A percentile compares a stretch with the other conserved stretches of the same genome.
These are phyloP conservation scores for Penicillium sp. DNA, from an alignment of 2,329 filamentous ascomycete species.

Conservation along the genomic window DNA sequence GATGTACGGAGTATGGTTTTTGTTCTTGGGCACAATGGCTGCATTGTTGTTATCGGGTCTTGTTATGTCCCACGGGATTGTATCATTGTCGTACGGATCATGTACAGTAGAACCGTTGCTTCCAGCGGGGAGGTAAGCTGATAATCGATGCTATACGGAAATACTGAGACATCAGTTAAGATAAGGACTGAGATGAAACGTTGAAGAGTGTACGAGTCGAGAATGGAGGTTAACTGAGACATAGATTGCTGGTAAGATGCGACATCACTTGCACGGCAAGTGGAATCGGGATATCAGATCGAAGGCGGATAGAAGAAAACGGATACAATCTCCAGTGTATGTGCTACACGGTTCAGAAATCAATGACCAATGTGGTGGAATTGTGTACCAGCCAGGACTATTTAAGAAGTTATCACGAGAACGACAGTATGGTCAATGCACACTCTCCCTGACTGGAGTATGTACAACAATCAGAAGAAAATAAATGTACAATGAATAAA, in stretches of 20 bases:
- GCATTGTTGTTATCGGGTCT: neutral
- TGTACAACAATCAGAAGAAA: slow-evolving; percentile 7
- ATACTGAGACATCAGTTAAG: slow-evolving; percentile 7
- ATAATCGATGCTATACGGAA: neutral
- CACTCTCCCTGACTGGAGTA: slow-evolving; percentile 7
- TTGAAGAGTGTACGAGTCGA: neutral
- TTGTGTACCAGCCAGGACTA: slow-evolving; percentile 7
- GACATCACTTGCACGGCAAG: neutral
- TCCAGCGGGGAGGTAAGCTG: neutral
- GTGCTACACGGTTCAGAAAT: neutral
- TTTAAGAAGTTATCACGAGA: slow-evolving; percentile 9
- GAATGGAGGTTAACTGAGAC: neutral
- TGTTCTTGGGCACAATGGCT: neutral
- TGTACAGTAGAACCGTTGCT: neutral
- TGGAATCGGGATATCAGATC: neutral
- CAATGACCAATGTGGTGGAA: neutral
- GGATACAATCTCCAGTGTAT: too few species aligned
- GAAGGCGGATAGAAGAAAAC: neutral
- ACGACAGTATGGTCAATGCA: slow-evolving; percentile 11
- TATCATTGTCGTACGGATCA: slow-evolving; percentile 7
- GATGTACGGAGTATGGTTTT: too few species aligned
- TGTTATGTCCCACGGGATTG: slow-evolving; percentile 10
- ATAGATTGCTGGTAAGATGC: neutral
- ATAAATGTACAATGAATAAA: slow-evolving; percentile 20
- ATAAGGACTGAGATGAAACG: neutral